Evolutionary conservation across 1,284 basidiomycete species (phyloP).

Genomic region (Lentinula novae-zelandiae): DNA sequence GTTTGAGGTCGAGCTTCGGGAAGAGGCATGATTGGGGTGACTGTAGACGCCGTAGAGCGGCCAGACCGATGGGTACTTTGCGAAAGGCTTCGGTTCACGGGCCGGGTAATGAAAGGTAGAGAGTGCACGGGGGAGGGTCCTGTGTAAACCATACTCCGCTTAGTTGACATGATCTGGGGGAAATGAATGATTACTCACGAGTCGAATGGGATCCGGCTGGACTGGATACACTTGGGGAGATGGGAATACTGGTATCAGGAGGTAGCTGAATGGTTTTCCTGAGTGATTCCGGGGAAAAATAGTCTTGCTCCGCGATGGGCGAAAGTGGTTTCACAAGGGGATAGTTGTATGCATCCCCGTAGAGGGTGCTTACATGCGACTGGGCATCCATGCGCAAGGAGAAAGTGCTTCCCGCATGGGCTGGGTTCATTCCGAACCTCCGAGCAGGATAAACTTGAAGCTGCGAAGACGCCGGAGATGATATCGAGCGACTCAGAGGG

Average conservation of each 20-base stretch:
- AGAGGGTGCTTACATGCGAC: slow-evolving; percentile 26
- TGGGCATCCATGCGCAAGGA: slow-evolving; percentile 28
- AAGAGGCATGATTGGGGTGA: slow-evolving; percentile 48
- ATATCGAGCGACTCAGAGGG: slow-evolving; percentile 17
- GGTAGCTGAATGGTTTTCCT: slow-evolving; percentile 30
- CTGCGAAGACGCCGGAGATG: slow-evolving; percentile 23
- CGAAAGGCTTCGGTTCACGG: slow-evolving; percentile 52
- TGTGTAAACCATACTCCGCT: slow-evolving; percentile 14
- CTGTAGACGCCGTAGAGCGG: slow-evolving; percentile 26
- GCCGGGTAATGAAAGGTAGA: slow-evolving; percentile 49
- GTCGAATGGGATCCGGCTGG: slow-evolving; percentile 31
- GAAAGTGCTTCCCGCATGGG: slow-evolving; percentile 29
- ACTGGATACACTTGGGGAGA: slow-evolving; percentile 17
- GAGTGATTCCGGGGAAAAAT: slow-evolving; percentile 43
- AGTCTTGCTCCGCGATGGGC: slow-evolving; percentile 53
- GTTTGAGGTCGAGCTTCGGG: slow-evolving; percentile 47
- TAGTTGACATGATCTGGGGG: slow-evolving; percentile 9
- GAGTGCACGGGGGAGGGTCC: slow-evolving; percentile 37
- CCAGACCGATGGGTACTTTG: slow-evolving; percentile 53
- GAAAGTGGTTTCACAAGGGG: slow-evolving; percentile 42
- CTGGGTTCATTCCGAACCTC: slow-evolving; percentile 20
- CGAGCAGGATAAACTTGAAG: slow-evolving; percentile 11
- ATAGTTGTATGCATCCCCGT: slow-evolving; percentile 31
- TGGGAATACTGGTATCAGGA: slow-evolving; percentile 15
- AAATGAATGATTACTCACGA: slow-evolving; percentile 27